Evolutionary conservation across 2,329 filamentous ascomycete species (phyloP).

Genomic region (Beauveria bassiana): DNA sequence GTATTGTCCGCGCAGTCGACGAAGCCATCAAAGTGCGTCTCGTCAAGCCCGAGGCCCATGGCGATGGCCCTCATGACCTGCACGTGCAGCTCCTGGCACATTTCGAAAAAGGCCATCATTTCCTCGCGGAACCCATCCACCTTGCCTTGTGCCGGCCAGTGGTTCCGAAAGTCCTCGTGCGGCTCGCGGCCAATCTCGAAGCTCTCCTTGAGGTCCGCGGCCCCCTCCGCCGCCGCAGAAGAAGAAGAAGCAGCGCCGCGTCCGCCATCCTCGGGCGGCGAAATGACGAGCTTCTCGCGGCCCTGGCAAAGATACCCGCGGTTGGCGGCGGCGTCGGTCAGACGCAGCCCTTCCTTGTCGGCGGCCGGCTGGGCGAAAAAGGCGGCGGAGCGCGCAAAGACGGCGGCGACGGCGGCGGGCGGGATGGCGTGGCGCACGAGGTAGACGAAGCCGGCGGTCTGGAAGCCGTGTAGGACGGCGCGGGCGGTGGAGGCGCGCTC

Average conservation of each 20-base stretch:
- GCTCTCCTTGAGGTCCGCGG: slow-evolving; percentile 55
- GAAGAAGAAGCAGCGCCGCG: slow-evolving; percentile 25
- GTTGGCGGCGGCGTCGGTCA: slow-evolving; percentile 67
- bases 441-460: slow-evolving; percentile 83
- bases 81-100: slow-evolving; percentile 66
- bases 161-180: slow-evolving; percentile 59
- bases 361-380: slow-evolving; percentile 61
- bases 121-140: slow-evolving; percentile 55
- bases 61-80: slow-evolving; percentile 80
- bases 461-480: slow-evolving; percentile 72
- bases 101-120: slow-evolving; percentile 69
- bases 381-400: slow-evolving; percentile 59
- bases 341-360: slow-evolving; percentile 58
- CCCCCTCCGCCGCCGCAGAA: slow-evolving; percentile 27
- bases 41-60: slow-evolving; percentile 66
- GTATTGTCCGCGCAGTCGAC: slow-evolving; percentile 64
- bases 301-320: slow-evolving; percentile 64
- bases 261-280: slow-evolving; percentile 45
- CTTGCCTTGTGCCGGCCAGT: slow-evolving; percentile 55
- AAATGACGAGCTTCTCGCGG: slow-evolving; percentile 56
- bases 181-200: slow-evolving; percentile 57
- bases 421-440: slow-evolving; percentile 71
- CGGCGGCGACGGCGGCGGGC: slow-evolving; percentile 45
- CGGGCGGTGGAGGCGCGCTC: slow-evolving; percentile 59
- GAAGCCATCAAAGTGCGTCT: slow-evolving; percentile 68